Evolutionary conservation across 371 early-diverging fungal species (phyloP).

Genomic region (Mycotypha africana): DNA sequence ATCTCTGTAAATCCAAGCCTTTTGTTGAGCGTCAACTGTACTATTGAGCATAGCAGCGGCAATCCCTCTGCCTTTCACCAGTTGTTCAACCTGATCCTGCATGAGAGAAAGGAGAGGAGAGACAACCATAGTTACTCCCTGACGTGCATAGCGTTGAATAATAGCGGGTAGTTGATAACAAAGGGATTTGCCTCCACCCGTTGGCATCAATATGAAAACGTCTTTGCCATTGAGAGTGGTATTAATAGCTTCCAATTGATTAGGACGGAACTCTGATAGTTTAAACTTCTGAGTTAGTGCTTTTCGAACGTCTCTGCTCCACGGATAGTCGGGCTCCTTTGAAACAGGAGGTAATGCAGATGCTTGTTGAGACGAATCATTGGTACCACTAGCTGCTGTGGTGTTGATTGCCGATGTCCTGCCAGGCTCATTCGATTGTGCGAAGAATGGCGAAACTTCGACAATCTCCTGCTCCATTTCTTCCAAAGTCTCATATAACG

Average conservation of each 20-base stretch:
- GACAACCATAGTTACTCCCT: conserved; percentile 91
- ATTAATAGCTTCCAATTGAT: conserved; percentile 95
- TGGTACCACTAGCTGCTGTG: neutral
- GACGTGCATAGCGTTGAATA: conserved; percentile 45
- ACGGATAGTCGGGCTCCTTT: conserved; percentile 40
- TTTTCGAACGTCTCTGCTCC: conserved; percentile 77
- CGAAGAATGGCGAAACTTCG: conserved; percentile 6
- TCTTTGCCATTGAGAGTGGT: conserved; percentile 85
- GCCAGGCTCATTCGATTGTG: neutral
- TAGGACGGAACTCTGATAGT: conserved; percentile 80
- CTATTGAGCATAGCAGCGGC: conserved; percentile 75
- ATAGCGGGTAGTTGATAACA: conserved; percentile 98
- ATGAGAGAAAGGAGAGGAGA: conserved; percentile 97
- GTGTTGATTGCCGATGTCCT: neutral
- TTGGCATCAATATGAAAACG: conserved; percentile 99
- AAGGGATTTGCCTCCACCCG: conserved; percentile 99
- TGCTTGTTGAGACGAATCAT: neutral
- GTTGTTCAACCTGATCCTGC: conserved; percentile 93
- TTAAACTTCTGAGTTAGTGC: conserved; percentile 71
- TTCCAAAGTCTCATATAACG: conserved; percentile 1
- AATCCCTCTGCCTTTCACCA: conserved; percentile 73
- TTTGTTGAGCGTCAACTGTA: conserved; percentile 43
- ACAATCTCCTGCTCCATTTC: neutral
- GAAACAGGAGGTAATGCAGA: neutral
- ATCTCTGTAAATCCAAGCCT: conserved; percentile 55